Percentiles rank a stretch among this genome's conserved stretches.
Evolutionary conservation across 208 protist genomes (phyloP).

Genomic region (Trypanosoma melophagium): DNA sequence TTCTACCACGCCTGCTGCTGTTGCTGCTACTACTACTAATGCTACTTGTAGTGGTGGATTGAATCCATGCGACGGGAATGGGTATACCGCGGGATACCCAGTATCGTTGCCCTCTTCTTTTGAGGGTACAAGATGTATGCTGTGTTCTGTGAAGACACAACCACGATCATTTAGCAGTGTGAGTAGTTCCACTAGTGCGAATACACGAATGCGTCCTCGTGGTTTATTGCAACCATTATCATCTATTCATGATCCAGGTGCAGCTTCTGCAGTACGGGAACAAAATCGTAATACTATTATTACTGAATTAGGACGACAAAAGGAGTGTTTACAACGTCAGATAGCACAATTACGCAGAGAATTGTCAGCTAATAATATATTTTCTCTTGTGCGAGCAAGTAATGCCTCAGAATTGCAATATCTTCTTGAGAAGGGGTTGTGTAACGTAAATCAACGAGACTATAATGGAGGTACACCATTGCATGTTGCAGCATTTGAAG

Average conservation of each 20-base stretch:
- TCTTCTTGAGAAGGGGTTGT: slow-evolving; percentile 61
- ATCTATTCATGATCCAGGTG: slow-evolving; percentile 21
- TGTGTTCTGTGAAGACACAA: too few species aligned
- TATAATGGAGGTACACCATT: slow-evolving; percentile 89
- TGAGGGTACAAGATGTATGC: too few species aligned
- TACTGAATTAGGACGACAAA: slow-evolving; percentile 66
- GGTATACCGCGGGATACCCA: too few species aligned
- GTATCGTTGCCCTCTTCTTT: too few species aligned
- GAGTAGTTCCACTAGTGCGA: not conserved
- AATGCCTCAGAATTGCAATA: slow-evolving; percentile 78
- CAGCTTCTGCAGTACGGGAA: slow-evolving; percentile 32
- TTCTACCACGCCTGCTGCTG: too few species aligned
- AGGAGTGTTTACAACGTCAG: slow-evolving; percentile 51
- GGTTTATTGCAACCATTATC: slow-evolving; percentile 11
- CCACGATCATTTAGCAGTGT: too few species aligned
- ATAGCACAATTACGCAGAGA: slow-evolving; percentile 54
- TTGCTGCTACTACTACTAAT: too few species aligned
- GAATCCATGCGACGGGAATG: not conserved
- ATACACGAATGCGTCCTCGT: not conserved
- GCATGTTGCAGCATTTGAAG: slow-evolving; percentile 80
- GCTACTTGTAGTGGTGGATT: not conserved
- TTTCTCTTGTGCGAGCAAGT: slow-evolving; percentile 76
- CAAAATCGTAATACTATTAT: slow-evolving; percentile 59
- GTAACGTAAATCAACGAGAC: slow-evolving; percentile 78
- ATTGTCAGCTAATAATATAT: slow-evolving; percentile 68